Percentiles rank a stretch among this genome's conserved stretches.
Evolutionary conservation across 2,329 filamentous ascomycete species (phyloP).

Genomic region (Fusarium torulosum): DNA sequence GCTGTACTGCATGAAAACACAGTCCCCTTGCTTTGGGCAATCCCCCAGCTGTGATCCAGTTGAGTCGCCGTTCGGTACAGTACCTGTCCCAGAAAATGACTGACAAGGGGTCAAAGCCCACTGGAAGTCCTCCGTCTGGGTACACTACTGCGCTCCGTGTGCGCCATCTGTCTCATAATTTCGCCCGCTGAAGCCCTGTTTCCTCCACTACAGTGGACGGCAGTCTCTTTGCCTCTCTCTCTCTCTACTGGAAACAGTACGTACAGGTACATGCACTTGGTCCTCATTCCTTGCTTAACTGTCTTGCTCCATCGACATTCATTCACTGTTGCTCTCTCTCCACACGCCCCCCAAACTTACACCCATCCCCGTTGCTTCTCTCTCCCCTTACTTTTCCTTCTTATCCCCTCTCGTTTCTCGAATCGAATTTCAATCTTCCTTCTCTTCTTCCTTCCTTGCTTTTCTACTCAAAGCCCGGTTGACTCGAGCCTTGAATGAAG

Average conservation of each 20-base stretch:
- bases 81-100: constrained; percentile 20
- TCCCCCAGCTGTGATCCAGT: constrained; percentile 29
- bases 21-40: constrained; percentile 25
- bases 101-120: constrained; percentile 30
- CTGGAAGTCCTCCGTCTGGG: constrained; percentile 7
- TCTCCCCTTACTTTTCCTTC: constrained; percentile 37
- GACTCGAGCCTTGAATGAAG: constrained; percentile 42
- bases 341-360: constrained; percentile 36
- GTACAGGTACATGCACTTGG: constrained; percentile 26
- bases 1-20: constrained; percentile 1
- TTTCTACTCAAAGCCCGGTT: constrained; percentile 41
- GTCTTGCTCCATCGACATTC: constrained; percentile 36
- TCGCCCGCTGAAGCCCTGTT: constrained; percentile 24
- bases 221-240: too few species aligned
- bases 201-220: too few species aligned
- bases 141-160: constrained; percentile 9
- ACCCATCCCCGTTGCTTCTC: constrained; percentile 24
- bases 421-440: constrained; percentile 29
- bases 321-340: constrained; percentile 7
- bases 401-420: constrained; percentile 25
- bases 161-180: constrained; percentile 41
- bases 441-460: constrained; percentile 33
- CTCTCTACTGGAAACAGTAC: constrained; percentile 22
- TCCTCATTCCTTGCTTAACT: constrained; percentile 36
- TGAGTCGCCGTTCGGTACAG: constrained; percentile 19